Evolutionary conservation across 345 rosid genomes (phyloP).

Genomic region (Linum tenue): DNA sequence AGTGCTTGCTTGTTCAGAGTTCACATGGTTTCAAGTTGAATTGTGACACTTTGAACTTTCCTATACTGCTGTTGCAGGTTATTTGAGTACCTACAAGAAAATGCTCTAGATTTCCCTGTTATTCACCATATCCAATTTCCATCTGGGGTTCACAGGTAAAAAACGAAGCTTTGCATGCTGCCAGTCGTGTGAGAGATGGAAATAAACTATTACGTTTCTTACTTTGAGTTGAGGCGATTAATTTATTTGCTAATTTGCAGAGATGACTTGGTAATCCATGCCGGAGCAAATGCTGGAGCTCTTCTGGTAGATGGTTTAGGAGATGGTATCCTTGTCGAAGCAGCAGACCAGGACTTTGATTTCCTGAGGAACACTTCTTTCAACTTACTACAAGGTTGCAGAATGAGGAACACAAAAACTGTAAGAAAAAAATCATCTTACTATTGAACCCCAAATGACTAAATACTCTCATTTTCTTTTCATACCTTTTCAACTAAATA

Average conservation of each 20-base stretch:
- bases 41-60: conserved; percentile 9
- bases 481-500: not conserved
- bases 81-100: conserved; percentile 73
- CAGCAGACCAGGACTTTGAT: conserved; percentile 78
- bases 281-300: conserved; percentile 78
- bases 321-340: conserved; percentile 83
- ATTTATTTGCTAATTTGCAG: conserved; percentile 31
- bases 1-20: not conserved
- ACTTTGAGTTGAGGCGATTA: conserved; percentile 6
- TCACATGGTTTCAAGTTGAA: not conserved
- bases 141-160: conserved; percentile 61
- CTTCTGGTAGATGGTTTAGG: conserved; percentile 97
- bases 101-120: conserved; percentile 61
- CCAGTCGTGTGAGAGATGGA: not conserved
- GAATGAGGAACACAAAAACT: conserved; percentile 98
- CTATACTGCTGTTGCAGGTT: conserved; percentile 37
- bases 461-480: conserved; percentile 2
- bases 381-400: conserved; percentile 93
- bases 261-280: conserved; percentile 86
- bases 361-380: conserved; percentile 85
- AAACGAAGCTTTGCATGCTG: conserved; percentile 1
- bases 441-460: not conserved
- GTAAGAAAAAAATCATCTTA: conserved; percentile 27
- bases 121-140: conserved; percentile 89
- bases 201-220: not conserved